Conservation (phyloP, 495 filamentous ascomycete species). For the Podospora pseudoanserina region DNA sequence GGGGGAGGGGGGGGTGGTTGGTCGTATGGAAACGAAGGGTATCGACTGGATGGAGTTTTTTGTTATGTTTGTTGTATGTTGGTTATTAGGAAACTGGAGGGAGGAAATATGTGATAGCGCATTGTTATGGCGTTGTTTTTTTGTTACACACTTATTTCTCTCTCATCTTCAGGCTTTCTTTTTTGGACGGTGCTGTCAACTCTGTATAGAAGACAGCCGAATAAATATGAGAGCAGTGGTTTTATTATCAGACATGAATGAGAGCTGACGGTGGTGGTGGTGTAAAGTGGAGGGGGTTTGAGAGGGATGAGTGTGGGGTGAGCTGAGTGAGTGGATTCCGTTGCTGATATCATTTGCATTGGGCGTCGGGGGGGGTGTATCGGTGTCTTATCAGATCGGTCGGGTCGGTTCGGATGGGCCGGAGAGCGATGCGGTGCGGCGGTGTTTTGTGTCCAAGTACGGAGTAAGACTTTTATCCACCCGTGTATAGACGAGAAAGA, state of each 20-base stretch:
- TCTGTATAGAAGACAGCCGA: background rate
- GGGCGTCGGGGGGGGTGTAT: background rate
- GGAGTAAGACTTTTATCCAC: background rate
- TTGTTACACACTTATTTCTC: conserved; percentile 5
- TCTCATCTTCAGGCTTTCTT: background rate
- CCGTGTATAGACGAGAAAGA: background rate
- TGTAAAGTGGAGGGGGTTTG: background rate
- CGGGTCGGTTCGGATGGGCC: background rate
- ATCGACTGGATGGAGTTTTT: background rate
- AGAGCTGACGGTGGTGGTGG: background rate
- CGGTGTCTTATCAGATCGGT: background rate
- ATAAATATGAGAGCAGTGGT: background rate
- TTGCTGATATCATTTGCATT: background rate
- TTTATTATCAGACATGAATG: background rate
- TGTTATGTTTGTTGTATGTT: background rate
- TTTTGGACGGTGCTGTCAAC: background rate
- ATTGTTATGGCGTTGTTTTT: conserved; percentile 3
- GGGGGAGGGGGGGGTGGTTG: too few species aligned
- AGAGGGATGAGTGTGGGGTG: background rate
- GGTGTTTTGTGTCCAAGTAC: background rate
- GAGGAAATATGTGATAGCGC: background rate
- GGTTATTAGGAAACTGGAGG: background rate
- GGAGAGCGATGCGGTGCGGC: background rate
- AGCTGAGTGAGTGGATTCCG: background rate
- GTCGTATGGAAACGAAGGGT: background rate